Conservation (phyloP, 495 filamentous ascomycete genomes). For the Penicillium pulvis region DNA sequence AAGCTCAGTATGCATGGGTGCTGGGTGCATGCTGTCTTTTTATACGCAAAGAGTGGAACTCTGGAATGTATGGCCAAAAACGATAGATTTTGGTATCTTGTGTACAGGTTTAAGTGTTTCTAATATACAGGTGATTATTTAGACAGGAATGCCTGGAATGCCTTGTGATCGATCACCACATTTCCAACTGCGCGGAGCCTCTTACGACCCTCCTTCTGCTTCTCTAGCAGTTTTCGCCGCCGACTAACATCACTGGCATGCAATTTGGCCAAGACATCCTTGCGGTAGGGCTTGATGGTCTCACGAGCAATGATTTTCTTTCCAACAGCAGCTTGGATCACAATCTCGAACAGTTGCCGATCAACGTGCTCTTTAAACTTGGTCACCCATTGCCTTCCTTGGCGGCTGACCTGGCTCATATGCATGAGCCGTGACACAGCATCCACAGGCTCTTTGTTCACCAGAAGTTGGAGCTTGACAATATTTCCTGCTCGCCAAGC, state of each 20-base stretch:
- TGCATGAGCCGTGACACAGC: slow-evolving; percentile 92
- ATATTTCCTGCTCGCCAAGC: slow-evolving; percentile 80
- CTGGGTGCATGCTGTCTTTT: no score
- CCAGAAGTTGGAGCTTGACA: slow-evolving; percentile 87
- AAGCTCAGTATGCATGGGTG: no score
- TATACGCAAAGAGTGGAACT: no score
- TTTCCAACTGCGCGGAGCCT: slow-evolving; percentile 71
- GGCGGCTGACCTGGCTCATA: slow-evolving; percentile 68
- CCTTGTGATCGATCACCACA: slow-evolving; percentile 89
- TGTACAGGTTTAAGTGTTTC: slow-evolving; percentile 15
- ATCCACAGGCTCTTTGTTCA: slow-evolving; percentile 92
- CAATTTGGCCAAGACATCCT: slow-evolving; percentile 90
- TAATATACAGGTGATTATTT: slow-evolving; percentile 46
- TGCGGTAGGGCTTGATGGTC: slow-evolving; percentile 94
- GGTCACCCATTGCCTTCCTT: slow-evolving; percentile 84
- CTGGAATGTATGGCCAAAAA: background rate
- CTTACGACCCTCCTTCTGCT: slow-evolving; percentile 96
- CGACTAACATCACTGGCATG: slow-evolving; percentile 87
- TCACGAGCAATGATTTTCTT: slow-evolving; percentile 85
- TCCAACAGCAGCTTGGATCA: slow-evolving; percentile 91
- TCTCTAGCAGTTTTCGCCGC: slow-evolving; percentile 86
- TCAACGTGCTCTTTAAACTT: slow-evolving; percentile 98
- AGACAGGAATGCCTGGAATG: slow-evolving; percentile 87
- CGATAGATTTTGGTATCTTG: background rate
- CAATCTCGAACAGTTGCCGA: slow-evolving; percentile 91